Conservation (phyloP, 108 stramenopile genomes). For the Pseudonitzschia multiseries region DNA sequence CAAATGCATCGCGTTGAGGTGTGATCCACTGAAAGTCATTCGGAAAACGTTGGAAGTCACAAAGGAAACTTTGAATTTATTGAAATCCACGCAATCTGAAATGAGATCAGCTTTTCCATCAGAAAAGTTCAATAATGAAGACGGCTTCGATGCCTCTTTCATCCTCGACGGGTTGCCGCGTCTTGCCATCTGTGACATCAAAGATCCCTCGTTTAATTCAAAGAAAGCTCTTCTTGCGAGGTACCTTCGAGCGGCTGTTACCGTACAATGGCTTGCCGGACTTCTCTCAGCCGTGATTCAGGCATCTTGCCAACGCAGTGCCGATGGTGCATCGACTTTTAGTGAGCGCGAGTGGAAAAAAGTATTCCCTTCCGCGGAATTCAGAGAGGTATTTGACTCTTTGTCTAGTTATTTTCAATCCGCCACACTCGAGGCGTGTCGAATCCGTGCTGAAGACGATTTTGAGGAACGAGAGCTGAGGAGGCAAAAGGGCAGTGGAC, state of each 20-base stretch:
- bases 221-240: constrained; percentile 10
- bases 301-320: constrained; percentile 51
- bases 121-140: background rate
- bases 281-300: constrained; percentile 59
- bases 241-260: constrained; percentile 53
- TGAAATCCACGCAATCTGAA: constrained; percentile 35
- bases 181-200: constrained; percentile 52
- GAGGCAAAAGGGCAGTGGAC: constrained; percentile 29
- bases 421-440: constrained; percentile 69
- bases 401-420: constrained; percentile 63
- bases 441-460: constrained; percentile 58
- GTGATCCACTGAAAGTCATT: constrained; percentile 60
- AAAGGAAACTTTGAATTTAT: constrained; percentile 31
- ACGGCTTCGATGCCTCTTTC: constrained; percentile 43
- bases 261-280: constrained; percentile 62
- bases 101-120: constrained; percentile 20
- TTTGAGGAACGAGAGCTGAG: constrained; percentile 55
- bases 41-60: constrained; percentile 51
- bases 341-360: constrained; percentile 76
- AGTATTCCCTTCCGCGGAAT: constrained; percentile 53
- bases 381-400: constrained; percentile 43
- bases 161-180: constrained; percentile 56
- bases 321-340: constrained; percentile 45
- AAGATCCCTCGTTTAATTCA: background rate
- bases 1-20: constrained; percentile 59